Conservation (phyloP, 257 asterid genomes). For the Cynanchum wilfordii region DNA sequence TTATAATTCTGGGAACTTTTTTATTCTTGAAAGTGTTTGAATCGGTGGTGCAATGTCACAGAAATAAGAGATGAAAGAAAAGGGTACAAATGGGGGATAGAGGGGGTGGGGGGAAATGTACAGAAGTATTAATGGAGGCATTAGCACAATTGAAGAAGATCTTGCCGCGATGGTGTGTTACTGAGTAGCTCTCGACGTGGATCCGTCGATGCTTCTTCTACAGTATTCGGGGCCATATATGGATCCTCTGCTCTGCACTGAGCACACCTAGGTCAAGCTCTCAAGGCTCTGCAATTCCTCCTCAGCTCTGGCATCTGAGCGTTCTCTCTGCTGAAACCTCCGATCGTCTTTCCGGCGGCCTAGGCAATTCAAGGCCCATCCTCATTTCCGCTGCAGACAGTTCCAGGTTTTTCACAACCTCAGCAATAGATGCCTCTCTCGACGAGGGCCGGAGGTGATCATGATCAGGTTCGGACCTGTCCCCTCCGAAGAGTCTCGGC, state of each 20-base stretch:
- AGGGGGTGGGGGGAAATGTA: too few relatives aligned
- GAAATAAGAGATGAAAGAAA: too few relatives aligned
- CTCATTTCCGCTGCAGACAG: background rate
- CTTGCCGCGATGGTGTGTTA: background rate
- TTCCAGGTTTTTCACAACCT: background rate
- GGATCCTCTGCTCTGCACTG: background rate
- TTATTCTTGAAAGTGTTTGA: too few relatives aligned
- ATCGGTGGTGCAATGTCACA: too few relatives aligned
- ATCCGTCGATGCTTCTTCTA: background rate
- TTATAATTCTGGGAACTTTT: too few relatives aligned
- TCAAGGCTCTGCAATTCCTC: background rate
- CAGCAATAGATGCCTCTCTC: conserved; percentile 5
- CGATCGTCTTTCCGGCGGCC: background rate
- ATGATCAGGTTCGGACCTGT: background rate
- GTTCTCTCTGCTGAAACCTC: background rate
- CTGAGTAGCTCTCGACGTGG: conserved; percentile 7
- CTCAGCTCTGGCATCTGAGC: background rate
- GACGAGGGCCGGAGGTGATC: conserved; percentile 1
- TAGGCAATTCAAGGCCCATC: conserved; percentile 2
- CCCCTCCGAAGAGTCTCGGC: too few relatives aligned
- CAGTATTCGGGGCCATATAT: background rate
- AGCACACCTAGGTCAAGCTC: background rate
- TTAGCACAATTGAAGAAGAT: conserved; percentile 4
- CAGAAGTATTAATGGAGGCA: background rate
- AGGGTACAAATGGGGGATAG: too few relatives aligned